Base-by-base conservation (phyloP, 2,329 filamentous ascomycete genomes). In the Xylariales sp. region DNA sequence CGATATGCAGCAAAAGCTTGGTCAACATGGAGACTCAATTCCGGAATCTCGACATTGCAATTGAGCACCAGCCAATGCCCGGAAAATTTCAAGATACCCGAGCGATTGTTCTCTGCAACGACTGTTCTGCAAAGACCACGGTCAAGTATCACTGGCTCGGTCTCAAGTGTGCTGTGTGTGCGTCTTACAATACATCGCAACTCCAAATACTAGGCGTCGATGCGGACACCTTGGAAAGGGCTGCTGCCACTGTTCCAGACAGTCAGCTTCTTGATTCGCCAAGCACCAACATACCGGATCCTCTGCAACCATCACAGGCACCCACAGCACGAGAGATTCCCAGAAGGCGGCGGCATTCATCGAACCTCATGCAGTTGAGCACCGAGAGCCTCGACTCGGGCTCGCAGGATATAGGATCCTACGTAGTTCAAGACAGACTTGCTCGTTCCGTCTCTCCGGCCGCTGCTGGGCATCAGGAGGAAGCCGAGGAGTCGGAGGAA, bases 11-110 rank as follows among this genome's bases (percentile, higher is more conserved):
- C 67, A 95, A 93, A 64, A 95, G 87, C 49, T 84, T 95, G n/a
- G 80, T 88, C 51, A 97, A 97, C 58, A 98, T 98, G 91, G 91
- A 96, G 58, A 79, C 87, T 27, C 86, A 94, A 53, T 98, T 97
- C 68, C 82, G 88, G 36, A 93, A 93, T 52, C 68, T 97, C 24
- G 91, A 96, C 55, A 79, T 89, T 39, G 84, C 88, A 37, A 95
- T 98, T 46, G 77, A 86, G 49, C 76, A 76, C 32, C 93, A 98
- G 59, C 93, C 93, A 2, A 97, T 98, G 89, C 93, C 93, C 0
- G 66, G 74, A 5, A 86, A 94, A 49, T 95, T 90, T 55, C 74
- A 70, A 46, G 80, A 88, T 53, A 89, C 87, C 4, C 82, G 82
- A 47, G 91, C 89, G 11, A 78, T 90, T 48, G 80, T 97, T 37